Base-by-base conservation (phyloP, 495 filamentous ascomycete species). In the Hyaloscypha hepaticicola region DNA sequence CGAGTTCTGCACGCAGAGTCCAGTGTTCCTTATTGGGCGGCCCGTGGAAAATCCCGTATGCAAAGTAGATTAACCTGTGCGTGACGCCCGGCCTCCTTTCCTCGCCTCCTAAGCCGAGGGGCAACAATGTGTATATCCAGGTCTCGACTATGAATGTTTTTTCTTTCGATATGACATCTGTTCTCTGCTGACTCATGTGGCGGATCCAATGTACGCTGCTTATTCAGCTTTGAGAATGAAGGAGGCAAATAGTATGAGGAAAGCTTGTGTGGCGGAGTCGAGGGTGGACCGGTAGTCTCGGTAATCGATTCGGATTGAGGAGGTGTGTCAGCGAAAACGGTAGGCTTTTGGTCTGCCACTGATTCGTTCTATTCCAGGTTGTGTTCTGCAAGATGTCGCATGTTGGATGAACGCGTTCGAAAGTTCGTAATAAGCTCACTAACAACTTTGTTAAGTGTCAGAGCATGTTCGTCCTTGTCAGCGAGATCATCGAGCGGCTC, bases 21-120 rank as follows among this genome's bases (percentile, higher is more conserved):
- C 60, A 63, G 19, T 63, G 29, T 22, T 63, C 28, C 33, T 63
- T 56, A 8, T 24, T 11, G 11, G 51, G 0, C 26, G 31, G 28
- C 0, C 60, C 60, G 3, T 29, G 60, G 24, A 56, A 63, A 19
- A 50, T 31, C 0, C 60, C 60, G 5, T 51, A 50, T 41, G 60
- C 60, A 48, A 63, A 63, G 25, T 48, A 63, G 6, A 38, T 48
- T 9, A 63, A 22, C 51, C 56, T 63, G 45, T 63, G 60, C 26
- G 50, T 33, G 45, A 24, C 21, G 31, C 29, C 28, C 27, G 16
- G 48, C 19, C 11, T 16, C n/a, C 25, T 3, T 27, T 26, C 9
- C 16, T 45, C 38, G 38, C 38, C 38, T 16, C 6, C 0, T 1
- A 16, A 14, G 27, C 12, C 14, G 16, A n/a, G 9, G 19, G 24